Percentiles rank a stretch among this genome's conserved stretches.
Evolutionary conservation across 1,139 yeast species (phyloP).

Genomic region (Blastobotrys proliferans): DNA sequence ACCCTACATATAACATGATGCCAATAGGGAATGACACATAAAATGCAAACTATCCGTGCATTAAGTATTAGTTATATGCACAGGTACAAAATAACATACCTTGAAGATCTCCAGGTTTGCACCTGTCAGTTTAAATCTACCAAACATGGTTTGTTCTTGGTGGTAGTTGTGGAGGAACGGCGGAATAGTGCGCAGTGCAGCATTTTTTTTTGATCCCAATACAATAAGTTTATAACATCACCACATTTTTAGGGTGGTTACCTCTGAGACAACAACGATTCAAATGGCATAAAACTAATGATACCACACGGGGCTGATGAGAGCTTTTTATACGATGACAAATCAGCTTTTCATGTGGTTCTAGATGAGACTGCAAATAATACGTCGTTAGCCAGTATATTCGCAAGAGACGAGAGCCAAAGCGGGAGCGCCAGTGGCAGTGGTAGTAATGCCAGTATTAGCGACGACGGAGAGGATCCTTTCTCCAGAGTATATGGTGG

Average conservation of each 20-base stretch:
- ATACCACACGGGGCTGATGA: too few species aligned
- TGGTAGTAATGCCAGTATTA: not conserved
- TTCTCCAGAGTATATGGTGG: slow-evolving; percentile 6
- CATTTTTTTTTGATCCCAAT: too few species aligned
- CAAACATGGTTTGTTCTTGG: slow-evolving; percentile 14
- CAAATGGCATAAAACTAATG: too few species aligned
- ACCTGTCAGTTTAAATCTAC: slow-evolving; percentile 26
- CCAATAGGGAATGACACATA: slow-evolving; percentile 81
- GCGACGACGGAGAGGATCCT: slow-evolving; percentile 5
- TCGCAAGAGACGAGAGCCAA: too few species aligned
- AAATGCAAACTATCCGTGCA: slow-evolving; percentile 60
- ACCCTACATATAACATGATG: slow-evolving; percentile 89
- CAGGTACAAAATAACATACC: slow-evolving; percentile 38
- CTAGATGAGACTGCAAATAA: not conserved
- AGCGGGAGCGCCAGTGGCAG: too few species aligned
- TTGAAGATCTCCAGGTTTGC: slow-evolving; percentile 58
- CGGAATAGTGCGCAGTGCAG: too few species aligned
- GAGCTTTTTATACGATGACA: not conserved
- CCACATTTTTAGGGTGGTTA: too few species aligned
- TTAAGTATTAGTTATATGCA: not conserved
- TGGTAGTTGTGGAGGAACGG: slow-evolving; percentile 1
- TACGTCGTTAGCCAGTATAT: slow-evolving; percentile 2
- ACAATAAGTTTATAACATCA: too few species aligned
- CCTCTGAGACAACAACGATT: too few species aligned
- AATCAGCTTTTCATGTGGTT: slow-evolving; percentile 6